Evolutionary conservation across 768 basidiomycete species (phyloP).

Genomic region (Mycena venus): DNA sequence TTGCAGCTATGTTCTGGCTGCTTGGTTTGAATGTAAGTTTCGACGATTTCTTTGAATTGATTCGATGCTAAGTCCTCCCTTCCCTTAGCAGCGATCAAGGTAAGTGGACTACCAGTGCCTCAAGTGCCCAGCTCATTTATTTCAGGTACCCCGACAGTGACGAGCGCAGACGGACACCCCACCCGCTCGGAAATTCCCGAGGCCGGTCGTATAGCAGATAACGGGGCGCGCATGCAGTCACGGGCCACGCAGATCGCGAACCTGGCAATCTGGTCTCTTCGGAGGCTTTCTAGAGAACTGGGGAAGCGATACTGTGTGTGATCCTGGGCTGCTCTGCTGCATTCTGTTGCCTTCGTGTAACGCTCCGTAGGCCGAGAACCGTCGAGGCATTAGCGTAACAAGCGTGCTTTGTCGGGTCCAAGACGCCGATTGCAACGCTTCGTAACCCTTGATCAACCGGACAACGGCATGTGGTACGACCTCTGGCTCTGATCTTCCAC

Average conservation of each 20-base stretch:
- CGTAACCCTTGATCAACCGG: neutral
- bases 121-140: no score
- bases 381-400: neutral
- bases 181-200: neutral
- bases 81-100: no score
- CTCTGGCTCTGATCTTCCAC: neutral
- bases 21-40: no score
- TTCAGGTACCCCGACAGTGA: no score
- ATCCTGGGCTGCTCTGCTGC: neutral
- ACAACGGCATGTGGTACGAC: neutral
- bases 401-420: neutral
- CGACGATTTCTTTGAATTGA: no score
- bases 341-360: neutral
- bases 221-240: neutral
- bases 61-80: no score
- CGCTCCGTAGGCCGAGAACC: neutral
- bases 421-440: neutral
- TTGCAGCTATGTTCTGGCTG: no score
- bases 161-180: no score
- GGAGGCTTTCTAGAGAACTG: neutral
- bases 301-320: neutral
- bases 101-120: no score
- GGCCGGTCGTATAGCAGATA: neutral
- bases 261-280: neutral
- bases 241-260: neutral